These are phyloP conservation scores for Tanozyma kutaoensis DNA, from an alignment of 805 yeast genomes.

Conservation along the genomic window DNA sequence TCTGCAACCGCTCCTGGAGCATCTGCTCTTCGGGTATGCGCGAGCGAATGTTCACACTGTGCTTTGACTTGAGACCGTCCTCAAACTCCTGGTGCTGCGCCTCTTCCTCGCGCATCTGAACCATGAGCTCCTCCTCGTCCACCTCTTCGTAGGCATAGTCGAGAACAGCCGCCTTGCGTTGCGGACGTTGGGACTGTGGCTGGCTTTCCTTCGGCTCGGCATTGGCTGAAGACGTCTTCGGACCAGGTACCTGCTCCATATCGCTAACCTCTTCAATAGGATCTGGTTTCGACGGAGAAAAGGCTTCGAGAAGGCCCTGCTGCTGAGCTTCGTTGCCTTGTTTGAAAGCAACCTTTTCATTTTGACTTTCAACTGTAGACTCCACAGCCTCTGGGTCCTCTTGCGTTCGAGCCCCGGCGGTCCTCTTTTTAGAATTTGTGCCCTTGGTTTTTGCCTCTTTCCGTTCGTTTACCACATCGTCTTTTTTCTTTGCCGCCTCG, in stretches of 20 bases:
- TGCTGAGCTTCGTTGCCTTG: background rate
- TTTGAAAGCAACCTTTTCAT: background rate
- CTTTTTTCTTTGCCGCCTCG: background rate
- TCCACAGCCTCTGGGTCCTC: background rate
- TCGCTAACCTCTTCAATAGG: too few species aligned
- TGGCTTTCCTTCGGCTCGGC: background rate
- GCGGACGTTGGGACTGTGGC: background rate
- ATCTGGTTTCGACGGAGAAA: background rate
- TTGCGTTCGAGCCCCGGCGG: background rate
- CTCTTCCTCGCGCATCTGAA: conserved; percentile 57
- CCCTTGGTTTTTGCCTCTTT: background rate
- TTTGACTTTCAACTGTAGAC: background rate
- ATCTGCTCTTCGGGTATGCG: conserved; percentile 30
- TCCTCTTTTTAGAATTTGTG: too few species aligned
- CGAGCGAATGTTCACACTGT: conserved; percentile 14
- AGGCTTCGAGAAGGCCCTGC: background rate
- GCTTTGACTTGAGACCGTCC: conserved; percentile 10
- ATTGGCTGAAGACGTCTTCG: background rate
- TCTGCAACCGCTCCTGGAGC: conserved; percentile 48
- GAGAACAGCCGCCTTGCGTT: conserved; percentile 5
- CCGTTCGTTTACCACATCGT: background rate
- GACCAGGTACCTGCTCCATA: too few species aligned
- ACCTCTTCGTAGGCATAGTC: conserved; percentile 65
- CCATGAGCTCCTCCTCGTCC: conserved; percentile 58
- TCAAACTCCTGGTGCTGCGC: conserved; percentile 58